Evolutionary conservation across 2,329 filamentous ascomycete species (phyloP).

Genomic region (Phoma herbarum): DNA sequence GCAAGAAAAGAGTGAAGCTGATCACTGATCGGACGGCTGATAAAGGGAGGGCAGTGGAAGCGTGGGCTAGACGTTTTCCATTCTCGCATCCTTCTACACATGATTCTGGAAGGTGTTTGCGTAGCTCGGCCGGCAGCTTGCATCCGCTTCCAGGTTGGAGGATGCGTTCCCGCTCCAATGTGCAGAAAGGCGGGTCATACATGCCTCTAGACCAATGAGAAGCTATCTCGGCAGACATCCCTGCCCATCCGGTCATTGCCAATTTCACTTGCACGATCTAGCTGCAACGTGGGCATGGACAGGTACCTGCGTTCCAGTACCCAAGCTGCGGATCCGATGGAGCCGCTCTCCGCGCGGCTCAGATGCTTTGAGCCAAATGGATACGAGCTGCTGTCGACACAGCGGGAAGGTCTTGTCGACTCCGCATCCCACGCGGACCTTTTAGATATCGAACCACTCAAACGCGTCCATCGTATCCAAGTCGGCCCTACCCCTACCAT

Average conservation of each 20-base stretch:
- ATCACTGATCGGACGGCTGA: slow-evolving; percentile 1
- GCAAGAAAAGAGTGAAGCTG: slow-evolving; percentile 5
- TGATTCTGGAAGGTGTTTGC: not conserved
- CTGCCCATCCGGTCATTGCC: too few relatives aligned
- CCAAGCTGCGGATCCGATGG: not conserved
- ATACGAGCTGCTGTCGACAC: too few relatives aligned
- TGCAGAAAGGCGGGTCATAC: not conserved
- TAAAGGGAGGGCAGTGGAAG: slow-evolving; percentile 1
- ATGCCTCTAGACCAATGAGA: too few relatives aligned
- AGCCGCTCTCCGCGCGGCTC: not conserved
- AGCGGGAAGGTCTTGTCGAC: too few relatives aligned
- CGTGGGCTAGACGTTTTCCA: too few relatives aligned
- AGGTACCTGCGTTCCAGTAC: not conserved
- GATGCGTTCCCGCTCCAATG: not conserved
- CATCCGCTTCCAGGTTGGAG: slow-evolving; percentile 1
- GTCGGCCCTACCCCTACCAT: slow-evolving; percentile 1
- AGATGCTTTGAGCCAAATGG: not conserved
- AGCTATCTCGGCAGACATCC: too few relatives aligned
- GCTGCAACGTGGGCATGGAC: not conserved
- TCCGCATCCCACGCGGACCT: too few relatives aligned
- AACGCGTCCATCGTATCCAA: slow-evolving; percentile 9
- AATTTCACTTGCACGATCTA: too few relatives aligned
- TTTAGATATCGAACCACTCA: not conserved
- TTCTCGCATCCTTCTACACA: too few relatives aligned
- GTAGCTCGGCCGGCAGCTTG: slow-evolving; percentile 1